Evolutionary conservation across 2,329 filamentous ascomycete species (phyloP), one percentile per base, ranked within the genome.

Genomic region (Pseudocercospora pini-densiflorae): DNA sequence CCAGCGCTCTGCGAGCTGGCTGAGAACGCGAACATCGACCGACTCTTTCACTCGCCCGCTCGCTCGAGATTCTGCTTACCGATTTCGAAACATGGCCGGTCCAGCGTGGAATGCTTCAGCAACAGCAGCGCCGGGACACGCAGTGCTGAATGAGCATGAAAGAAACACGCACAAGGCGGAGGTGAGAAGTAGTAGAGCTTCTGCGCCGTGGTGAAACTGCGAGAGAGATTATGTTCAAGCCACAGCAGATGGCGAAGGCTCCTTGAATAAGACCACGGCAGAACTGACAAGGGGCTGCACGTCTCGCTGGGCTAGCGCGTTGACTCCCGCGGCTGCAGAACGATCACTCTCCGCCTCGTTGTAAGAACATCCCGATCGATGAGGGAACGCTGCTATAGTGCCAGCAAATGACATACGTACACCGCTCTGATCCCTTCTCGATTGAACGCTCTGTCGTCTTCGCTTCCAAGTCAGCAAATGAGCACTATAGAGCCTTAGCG

Each of bases 61-160:
- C 23, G 29, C 49, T 9, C 49, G 49, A 23, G 14, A 53, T 23
- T 54, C 36, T 62, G 78, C 80, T 65, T 77, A 83, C 81, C 81
- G 77, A 73, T 83, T 82, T 71, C 80, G 80, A 78, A 83, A 83
- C 81, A 83, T 82, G 72, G 66, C 76, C 77, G 71, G 62, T 61
- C 59, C 59, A 31, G 45, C 31, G 59, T 12, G 33, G 33, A 54
- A 57, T 14, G 49, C 55, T n/a, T 63, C 67, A 14, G 24, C 57
- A 65, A 67, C 68, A 69, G 63, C 64, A 58, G 54, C 47, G 68
- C 65, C 62, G 64, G 64, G 58, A 63, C 43, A 43, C 21, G 62
- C 61, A 66, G 65, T 55, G 57, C 62, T 55, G 59, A 43, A 54
- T 23, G 62, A 61, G 67, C 69, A 71, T 70, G 65, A 58, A 65